Evolutionary conservation across 495 filamentous ascomycete species (phyloP).

Genomic region (Cetradonia linearis): DNA sequence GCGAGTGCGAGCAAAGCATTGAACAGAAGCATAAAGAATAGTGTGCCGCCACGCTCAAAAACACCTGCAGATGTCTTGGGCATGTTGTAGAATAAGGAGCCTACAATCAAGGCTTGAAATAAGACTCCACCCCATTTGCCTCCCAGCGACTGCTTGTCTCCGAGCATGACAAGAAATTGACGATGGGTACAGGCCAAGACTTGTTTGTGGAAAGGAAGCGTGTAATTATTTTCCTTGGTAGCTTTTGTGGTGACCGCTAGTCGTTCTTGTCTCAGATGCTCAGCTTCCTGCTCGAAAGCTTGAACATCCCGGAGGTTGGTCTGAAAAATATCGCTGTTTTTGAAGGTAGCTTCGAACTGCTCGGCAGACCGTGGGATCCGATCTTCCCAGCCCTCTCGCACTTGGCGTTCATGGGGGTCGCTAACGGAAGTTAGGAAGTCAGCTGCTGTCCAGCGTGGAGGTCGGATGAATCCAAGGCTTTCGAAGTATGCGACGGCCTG

Average conservation of each 20-base stretch:
- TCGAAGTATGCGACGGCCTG: constrained; percentile 54
- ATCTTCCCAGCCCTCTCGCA: constrained; percentile 48
- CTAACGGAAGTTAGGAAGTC: constrained; percentile 63
- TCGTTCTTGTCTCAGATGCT: constrained; percentile 38
- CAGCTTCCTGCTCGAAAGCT: constrained; percentile 42
- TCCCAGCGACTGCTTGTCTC: constrained; percentile 44
- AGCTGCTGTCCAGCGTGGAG: constrained; percentile 52
- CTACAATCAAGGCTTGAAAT: constrained; percentile 66
- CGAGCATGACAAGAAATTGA: constrained; percentile 56
- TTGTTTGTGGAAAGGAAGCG: constrained; percentile 56
- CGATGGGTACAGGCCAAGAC: constrained; percentile 56
- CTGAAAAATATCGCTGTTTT: constrained; percentile 36
- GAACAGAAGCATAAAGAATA: constrained; percentile 74
- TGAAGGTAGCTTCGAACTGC: constrained; percentile 47
- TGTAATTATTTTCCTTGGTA: constrained; percentile 53
- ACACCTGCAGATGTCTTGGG: constrained; percentile 45
- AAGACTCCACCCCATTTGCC: constrained; percentile 48
- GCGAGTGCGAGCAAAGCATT: constrained; percentile 69
- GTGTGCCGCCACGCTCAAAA: constrained; percentile 42
- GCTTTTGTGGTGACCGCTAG: constrained; percentile 36
- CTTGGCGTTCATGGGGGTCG: constrained; percentile 49
- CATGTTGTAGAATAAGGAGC: constrained; percentile 64
- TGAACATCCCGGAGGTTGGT: constrained; percentile 35
- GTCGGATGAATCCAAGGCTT: constrained; percentile 49
- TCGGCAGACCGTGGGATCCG: constrained; percentile 49